Percentiles rank a stretch among this genome's conserved stretches.
Evolutionary conservation across 2,329 filamentous ascomycete species (phyloP).

Genomic region (Pestalotiopsis sp.): DNA sequence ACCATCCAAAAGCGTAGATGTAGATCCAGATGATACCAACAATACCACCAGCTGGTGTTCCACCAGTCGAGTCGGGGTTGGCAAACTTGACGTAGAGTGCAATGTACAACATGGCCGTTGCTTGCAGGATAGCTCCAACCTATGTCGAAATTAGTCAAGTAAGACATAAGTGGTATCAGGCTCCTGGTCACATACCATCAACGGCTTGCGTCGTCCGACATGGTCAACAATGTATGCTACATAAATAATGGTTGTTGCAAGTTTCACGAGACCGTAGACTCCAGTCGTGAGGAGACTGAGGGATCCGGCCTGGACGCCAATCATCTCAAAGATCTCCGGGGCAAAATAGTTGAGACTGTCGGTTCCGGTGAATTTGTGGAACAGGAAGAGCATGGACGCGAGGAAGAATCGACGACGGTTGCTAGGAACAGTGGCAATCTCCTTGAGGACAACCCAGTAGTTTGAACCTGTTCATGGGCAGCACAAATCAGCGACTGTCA

Average conservation of each 20-base stretch:
- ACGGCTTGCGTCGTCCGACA: conserved; percentile 32
- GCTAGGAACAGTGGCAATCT: conserved; percentile 30
- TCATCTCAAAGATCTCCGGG: conserved; percentile 41
- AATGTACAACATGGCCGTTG: conserved; percentile 34
- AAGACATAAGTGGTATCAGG: not conserved
- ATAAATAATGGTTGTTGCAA: conserved; percentile 34
- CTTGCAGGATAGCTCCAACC: conserved; percentile 32
- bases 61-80: conserved; percentile 30
- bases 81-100: conserved; percentile 38
- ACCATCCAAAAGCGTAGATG: conserved; percentile 32
- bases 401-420: conserved; percentile 38
- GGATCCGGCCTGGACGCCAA: conserved; percentile 36
- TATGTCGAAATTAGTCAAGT: not conserved
- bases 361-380: conserved; percentile 45
- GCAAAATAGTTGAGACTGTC: conserved; percentile 44
- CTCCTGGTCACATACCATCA: conserved; percentile 20
- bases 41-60: conserved; percentile 40
- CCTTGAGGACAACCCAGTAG: conserved; percentile 37
- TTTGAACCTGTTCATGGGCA: conserved; percentile 26
- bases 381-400: conserved; percentile 38
- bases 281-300: conserved; percentile 39
- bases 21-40: conserved; percentile 41
- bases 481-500: conserved; percentile 23
- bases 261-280: conserved; percentile 37
- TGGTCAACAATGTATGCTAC: conserved; percentile 35